Evolutionary conservation across 257 asterid genomes (phyloP).

Genomic region (Anisodus tanguticus): DNA sequence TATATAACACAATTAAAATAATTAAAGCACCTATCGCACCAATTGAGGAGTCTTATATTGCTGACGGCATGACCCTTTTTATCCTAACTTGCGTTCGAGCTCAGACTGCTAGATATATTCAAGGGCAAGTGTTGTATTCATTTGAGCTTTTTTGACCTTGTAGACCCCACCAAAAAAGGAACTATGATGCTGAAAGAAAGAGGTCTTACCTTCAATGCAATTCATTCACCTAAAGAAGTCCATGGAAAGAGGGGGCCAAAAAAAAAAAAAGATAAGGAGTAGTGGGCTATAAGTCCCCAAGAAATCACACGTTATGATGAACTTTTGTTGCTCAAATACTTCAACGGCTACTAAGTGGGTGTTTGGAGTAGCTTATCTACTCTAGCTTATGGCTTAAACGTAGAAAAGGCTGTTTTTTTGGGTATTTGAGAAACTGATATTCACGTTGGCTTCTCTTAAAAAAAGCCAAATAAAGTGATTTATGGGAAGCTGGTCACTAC

Average conservation of each 20-base stretch:
- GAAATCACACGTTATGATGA: conserved; percentile 7
- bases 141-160: conserved; percentile 25
- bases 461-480: too few relatives aligned
- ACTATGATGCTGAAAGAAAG: neutral
- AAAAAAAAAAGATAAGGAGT: neutral
- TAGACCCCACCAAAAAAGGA: neutral
- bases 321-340: neutral
- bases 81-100: conserved; percentile 14
- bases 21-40: neutral
- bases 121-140: conserved; percentile 7
- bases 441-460: too few relatives aligned
- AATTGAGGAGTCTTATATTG: neutral
- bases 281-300: neutral
- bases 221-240: neutral
- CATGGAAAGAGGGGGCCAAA: neutral
- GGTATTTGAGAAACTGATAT: too few relatives aligned
- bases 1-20: neutral
- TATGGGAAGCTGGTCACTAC: too few relatives aligned
- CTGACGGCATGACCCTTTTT: neutral
- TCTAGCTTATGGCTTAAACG: too few relatives aligned
- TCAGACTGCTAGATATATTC: neutral
- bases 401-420: too few relatives aligned
- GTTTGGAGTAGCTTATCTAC: too few relatives aligned
- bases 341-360: neutral
- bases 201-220: conserved; percentile 7